Evolutionary conservation across 495 filamentous ascomycete genomes (phyloP).

Genomic region (Letharia columbiana): DNA sequence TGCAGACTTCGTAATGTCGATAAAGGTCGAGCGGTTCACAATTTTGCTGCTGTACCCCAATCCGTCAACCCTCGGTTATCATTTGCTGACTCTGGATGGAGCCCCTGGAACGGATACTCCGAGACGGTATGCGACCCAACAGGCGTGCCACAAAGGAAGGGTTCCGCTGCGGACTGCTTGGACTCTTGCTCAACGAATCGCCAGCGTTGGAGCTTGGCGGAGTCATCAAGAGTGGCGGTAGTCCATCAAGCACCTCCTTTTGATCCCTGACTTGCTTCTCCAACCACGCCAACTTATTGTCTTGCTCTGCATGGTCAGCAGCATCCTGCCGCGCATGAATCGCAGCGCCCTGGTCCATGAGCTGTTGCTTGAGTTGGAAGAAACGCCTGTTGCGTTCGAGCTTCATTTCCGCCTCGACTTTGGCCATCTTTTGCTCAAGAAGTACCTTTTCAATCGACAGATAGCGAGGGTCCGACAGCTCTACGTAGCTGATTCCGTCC

Average conservation of each 20-base stretch:
- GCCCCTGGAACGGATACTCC: constrained; percentile 2
- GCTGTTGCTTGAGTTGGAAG: constrained; percentile 8
- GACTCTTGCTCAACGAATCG: background rate
- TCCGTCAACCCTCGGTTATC: background rate
- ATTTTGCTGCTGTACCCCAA: background rate
- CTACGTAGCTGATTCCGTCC: background rate
- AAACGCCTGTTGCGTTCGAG: constrained; percentile 4
- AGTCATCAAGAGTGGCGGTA: background rate
- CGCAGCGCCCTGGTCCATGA: background rate
- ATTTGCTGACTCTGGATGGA: background rate
- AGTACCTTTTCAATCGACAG: background rate
- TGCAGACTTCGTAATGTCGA: background rate
- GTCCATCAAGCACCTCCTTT: background rate
- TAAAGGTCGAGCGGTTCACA: background rate
- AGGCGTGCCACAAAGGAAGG: background rate
- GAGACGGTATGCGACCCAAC: background rate
- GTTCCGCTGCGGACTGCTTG: background rate
- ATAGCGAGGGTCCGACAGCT: background rate
- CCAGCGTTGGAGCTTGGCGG: background rate
- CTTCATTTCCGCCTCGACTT: background rate
- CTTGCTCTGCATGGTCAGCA: background rate
- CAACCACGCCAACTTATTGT: background rate
- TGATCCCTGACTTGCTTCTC: constrained; percentile 4
- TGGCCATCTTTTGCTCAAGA: constrained; percentile 2
- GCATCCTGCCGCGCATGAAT: background rate